Evolutionary conservation across 371 early-diverging fungal species (phyloP), one percentile per base, ranked within the genome.

Genomic region (Rhizopus sp.): DNA sequence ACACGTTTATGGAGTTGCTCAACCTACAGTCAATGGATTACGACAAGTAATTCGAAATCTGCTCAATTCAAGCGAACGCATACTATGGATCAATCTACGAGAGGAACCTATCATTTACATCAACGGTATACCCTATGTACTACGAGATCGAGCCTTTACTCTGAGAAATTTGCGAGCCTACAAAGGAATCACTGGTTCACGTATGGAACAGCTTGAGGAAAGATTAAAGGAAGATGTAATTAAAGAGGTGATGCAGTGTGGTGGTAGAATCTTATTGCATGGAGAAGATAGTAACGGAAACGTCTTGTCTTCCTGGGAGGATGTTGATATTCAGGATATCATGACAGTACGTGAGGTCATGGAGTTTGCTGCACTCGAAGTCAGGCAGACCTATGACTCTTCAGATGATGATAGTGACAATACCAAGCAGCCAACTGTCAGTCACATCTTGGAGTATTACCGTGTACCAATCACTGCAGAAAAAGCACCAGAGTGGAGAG

Each of bases 21-120:
- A 89, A 58, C 92, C 92, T 4, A 86, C 89, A 1, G 68, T 82
- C 12, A 79, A 82, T 32, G 92, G 90, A 5, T 66, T 88, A 13
- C 67, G 75, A 33, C 77, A 74, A 50, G 75, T 83, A 3, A 59
- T 87, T 15, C 66, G 69, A 6, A 66, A 42, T 3, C 57, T 81
- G 16, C 37, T 70, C 3, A 58, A 34, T 0, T 68, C 72, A n/a
- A 62, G 62, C 34, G 59, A 76, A 41, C 63, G 59, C 29, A 57
- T 90, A 13, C 48, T 86, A 15, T 90, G 90, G 90, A 88, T 91
- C 57, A 89, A 88, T 60, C 56, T 90, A 15, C 75, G 92, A 41
- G 89, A 91, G 63, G 90, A 91, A 57, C 90, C 90, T 15, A 75
- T 92, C 17, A 81, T 89, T 7, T 90, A 90, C 60, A 79, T 92